These are phyloP conservation scores for Pleurozium schreberi DNA, from an alignment of 225 moss, liverwort and hornwort species.

Conservation along the genomic window DNA sequence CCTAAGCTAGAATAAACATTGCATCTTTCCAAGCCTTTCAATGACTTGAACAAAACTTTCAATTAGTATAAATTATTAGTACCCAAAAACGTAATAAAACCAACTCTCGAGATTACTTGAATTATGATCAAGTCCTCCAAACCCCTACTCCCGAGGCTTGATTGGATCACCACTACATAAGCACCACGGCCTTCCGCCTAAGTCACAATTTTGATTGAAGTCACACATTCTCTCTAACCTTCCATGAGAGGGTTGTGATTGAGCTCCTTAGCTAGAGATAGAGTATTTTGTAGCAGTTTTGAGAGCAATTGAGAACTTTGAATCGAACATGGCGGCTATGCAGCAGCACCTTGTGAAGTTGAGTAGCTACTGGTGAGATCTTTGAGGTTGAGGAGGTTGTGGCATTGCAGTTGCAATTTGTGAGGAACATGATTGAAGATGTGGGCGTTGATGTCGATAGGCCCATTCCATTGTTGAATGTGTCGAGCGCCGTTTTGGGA, in stretches of 20 bases:
- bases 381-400: conserved; percentile 10
- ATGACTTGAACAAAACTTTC: too few species aligned
- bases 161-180: neutral
- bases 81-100: too few species aligned
- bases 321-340: neutral
- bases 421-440: conserved; percentile 14
- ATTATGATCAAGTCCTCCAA: neutral
- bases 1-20: too few species aligned
- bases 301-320: neutral
- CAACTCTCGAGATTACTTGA: neutral
- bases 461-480: conserved; percentile 1
- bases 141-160: neutral
- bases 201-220: too few species aligned
- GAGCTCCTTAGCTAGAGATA: too few species aligned
- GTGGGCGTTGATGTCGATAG: neutral
- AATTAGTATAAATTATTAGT: too few species aligned
- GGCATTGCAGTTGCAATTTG: neutral
- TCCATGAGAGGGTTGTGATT: too few species aligned
- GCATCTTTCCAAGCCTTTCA: too few species aligned
- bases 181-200: neutral
- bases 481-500: neutral
- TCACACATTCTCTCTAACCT: neutral
- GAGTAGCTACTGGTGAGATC: conserved; percentile 3
- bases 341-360: neutral
- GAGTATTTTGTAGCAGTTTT: neutral